Conservation (phyloP, 306 rosid genomes). For the Rosa chinensis region DNA sequence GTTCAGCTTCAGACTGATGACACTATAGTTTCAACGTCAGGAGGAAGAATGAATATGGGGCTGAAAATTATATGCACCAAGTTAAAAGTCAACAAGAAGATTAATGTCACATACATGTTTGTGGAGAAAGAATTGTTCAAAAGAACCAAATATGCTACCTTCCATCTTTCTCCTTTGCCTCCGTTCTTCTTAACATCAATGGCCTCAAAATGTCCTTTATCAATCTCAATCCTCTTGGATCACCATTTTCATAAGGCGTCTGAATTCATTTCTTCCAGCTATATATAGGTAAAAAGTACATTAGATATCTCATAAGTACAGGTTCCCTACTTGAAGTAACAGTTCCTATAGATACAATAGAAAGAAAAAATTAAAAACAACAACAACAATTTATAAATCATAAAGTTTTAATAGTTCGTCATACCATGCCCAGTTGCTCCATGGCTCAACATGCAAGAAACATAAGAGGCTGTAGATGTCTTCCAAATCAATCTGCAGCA, state of each 20-base stretch:
- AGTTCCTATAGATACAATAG: too few relatives aligned
- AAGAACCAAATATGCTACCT: too few relatives aligned
- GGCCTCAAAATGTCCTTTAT: constrained; percentile 66
- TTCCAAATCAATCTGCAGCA: constrained; percentile 79
- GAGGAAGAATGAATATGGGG: constrained; percentile 76
- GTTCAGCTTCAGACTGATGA: constrained; percentile 73
- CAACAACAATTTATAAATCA: too few relatives aligned
- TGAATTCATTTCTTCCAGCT: constrained; percentile 12
- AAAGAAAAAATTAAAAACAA: too few relatives aligned
- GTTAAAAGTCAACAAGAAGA: neutral
- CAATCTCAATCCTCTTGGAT: constrained; percentile 63
- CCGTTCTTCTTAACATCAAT: too few relatives aligned
- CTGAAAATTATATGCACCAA: constrained; percentile 37
- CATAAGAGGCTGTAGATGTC: constrained; percentile 71
- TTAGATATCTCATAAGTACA: neutral
- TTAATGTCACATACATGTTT: too few relatives aligned
- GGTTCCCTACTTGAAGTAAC: neutral
- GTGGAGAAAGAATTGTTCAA: neutral
- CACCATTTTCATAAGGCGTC: constrained; percentile 66
- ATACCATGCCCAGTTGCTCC: constrained; percentile 84
- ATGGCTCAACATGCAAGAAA: constrained; percentile 84
- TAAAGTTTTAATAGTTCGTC: neutral
- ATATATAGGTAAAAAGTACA: neutral
- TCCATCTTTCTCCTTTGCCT: too few relatives aligned
- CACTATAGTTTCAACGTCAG: constrained; percentile 68